phyloP scores from a whole-genome alignment of 768 basidiomycete species.

The Russula virescens region DNA sequence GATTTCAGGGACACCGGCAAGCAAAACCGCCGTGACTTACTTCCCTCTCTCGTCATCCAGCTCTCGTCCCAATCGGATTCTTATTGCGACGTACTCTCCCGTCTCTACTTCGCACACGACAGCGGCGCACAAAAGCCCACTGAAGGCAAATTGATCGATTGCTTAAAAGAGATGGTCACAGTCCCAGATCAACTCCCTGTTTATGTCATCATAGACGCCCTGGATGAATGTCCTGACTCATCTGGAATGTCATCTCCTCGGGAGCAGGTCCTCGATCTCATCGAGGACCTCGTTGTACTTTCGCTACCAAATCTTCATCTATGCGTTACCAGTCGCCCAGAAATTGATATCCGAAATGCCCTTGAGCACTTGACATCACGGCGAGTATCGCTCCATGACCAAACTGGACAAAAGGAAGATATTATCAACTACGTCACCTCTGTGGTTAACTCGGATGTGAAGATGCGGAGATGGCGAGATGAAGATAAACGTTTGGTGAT shows the following conservation, averaged over 20 bases:
- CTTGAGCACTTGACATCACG: neutral
- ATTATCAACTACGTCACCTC: neutral
- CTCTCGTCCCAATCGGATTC: neutral
- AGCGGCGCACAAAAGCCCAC: neutral
- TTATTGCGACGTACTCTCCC: neutral
- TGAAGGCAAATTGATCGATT: neutral
- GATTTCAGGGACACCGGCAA: neutral
- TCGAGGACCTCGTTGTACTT: neutral
- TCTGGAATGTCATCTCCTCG: conserved; percentile 1
- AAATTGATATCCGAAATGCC: neutral
- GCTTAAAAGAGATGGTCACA: neutral
- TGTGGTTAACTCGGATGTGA: neutral
- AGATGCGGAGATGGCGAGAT: neutral
- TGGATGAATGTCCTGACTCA: conserved; percentile 7
- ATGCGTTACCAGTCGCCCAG: neutral
- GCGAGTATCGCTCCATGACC: neutral
- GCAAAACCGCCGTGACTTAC: neutral
- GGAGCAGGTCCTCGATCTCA: neutral
- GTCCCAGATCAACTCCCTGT: neutral
- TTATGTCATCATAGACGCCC: neutral
- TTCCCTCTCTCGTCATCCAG: neutral
- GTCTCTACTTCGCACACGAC: neutral
- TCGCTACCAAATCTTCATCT: neutral
- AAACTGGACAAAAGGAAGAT: neutral
- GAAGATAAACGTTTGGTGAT: neutral